Evolutionary conservation across 306 rosid species (phyloP).

Genomic region (Vigna radiata): DNA sequence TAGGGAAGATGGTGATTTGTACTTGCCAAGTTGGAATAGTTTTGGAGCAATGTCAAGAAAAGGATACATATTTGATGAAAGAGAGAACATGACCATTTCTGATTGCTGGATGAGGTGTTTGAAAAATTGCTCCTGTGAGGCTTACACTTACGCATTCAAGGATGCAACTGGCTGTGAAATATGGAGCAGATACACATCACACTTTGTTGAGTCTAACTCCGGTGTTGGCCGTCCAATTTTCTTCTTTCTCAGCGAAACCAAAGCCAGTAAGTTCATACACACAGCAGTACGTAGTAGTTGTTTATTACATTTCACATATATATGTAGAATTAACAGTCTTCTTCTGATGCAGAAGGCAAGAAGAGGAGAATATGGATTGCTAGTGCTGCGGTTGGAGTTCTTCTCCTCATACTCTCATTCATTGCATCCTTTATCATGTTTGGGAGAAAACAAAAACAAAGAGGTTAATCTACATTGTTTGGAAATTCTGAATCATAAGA

Average conservation of each 20-base stretch:
- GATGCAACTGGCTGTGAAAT: constrained; percentile 29
- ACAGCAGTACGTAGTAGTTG: neutral
- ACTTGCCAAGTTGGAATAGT: neutral
- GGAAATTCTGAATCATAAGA: neutral
- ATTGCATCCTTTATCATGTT: neutral
- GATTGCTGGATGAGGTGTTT: constrained; percentile 33
- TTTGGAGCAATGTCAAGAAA: neutral
- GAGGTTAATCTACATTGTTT: neutral
- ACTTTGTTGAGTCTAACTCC: neutral
- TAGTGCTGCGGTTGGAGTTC: neutral
- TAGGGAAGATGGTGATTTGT: neutral
- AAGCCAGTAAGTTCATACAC: constrained; percentile 2
- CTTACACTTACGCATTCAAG: neutral
- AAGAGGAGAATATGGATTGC: neutral
- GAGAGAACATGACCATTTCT: constrained; percentile 8
- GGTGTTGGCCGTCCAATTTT: constrained; percentile 12
- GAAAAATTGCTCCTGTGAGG: constrained; percentile 25
- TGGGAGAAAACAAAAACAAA: constrained; percentile 25
- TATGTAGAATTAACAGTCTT: neutral
- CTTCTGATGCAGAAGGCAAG: neutral
- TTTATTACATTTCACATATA: neutral
- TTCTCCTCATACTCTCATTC: neutral
- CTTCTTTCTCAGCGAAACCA: neutral
- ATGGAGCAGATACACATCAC: neutral
- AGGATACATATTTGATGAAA: constrained; percentile 15